Conservation (phyloP, 1,139 yeast genomes). For the Saccharomyces pastorianus region DNA sequence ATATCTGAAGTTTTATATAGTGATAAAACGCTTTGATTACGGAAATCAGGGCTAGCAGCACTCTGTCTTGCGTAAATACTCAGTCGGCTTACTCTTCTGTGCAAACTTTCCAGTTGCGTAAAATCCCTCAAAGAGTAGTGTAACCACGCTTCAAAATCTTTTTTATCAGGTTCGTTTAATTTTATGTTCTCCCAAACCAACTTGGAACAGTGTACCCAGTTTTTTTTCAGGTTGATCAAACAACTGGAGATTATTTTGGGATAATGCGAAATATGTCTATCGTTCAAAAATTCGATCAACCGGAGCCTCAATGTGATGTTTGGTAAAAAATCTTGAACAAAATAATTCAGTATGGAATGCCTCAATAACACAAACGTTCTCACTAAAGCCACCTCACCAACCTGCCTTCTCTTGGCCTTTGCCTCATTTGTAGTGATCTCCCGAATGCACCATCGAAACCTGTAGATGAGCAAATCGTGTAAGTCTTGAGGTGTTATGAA, state of each 20-base stretch:
- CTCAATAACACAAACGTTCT: constrained; percentile 81
- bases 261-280: constrained; percentile 24
- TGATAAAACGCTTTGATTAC: constrained; percentile 29
- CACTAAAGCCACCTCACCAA: constrained; percentile 65
- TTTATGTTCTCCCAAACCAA: constrained; percentile 25
- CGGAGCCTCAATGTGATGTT: constrained; percentile 40
- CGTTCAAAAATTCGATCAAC: constrained; percentile 45
- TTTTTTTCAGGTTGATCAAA: constrained; percentile 37
- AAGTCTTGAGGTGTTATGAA: constrained; percentile 54
- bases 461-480: constrained; percentile 50
- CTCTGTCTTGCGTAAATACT: constrained; percentile 28
- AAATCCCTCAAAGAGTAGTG: constrained; percentile 20
- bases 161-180: constrained; percentile 16
- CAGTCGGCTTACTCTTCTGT: constrained; percentile 21
- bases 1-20: constrained; percentile 19
- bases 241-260: constrained; percentile 38
- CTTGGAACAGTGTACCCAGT: constrained; percentile 28
- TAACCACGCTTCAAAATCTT: constrained; percentile 20
- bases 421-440: constrained; percentile 29
- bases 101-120: constrained; percentile 13
- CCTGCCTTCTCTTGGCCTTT: constrained; percentile 35
- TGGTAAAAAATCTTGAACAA: constrained; percentile 56
- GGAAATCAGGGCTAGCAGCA: constrained; percentile 26
- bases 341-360: constrained; percentile 81
- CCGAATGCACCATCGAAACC: constrained; percentile 67